These are phyloP conservation scores for Corymbia calophylla DNA, from an alignment of 441 rosid genomes.

Conservation along the genomic window DNA sequence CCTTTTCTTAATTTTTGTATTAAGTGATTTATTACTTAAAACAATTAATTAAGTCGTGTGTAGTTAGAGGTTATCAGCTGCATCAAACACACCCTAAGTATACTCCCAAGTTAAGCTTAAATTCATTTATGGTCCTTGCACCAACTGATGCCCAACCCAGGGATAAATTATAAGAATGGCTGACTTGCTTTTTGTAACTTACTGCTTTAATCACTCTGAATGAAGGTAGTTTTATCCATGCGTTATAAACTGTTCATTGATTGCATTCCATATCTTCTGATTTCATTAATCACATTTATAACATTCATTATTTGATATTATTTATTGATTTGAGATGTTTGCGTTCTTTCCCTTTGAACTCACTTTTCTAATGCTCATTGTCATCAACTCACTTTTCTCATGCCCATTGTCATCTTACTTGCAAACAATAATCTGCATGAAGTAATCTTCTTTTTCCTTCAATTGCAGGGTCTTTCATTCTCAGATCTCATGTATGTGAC, in stretches of 20 bases:
- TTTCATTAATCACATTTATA: background rate
- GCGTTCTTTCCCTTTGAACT: background rate
- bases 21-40: background rate
- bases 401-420: background rate
- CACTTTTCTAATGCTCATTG: background rate
- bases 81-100: background rate
- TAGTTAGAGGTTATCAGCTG: background rate
- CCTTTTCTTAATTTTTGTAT: background rate
- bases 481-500: conserved; percentile 92
- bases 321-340: background rate
- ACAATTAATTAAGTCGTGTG: background rate
- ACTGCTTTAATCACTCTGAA: background rate
- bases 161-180: background rate
- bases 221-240: background rate
- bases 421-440: background rate
- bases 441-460: background rate
- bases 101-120: background rate
- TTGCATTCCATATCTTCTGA: background rate
- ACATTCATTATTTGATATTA: background rate
- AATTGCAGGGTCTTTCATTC: conserved; percentile 63
- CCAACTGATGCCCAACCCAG: background rate
- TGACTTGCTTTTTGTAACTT: background rate
- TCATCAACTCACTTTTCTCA: background rate
- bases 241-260: background rate
- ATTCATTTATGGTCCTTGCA: background rate